Conservation (phyloP, 2,329 filamentous ascomycete genomes). For the Penicillium polonicum region DNA sequence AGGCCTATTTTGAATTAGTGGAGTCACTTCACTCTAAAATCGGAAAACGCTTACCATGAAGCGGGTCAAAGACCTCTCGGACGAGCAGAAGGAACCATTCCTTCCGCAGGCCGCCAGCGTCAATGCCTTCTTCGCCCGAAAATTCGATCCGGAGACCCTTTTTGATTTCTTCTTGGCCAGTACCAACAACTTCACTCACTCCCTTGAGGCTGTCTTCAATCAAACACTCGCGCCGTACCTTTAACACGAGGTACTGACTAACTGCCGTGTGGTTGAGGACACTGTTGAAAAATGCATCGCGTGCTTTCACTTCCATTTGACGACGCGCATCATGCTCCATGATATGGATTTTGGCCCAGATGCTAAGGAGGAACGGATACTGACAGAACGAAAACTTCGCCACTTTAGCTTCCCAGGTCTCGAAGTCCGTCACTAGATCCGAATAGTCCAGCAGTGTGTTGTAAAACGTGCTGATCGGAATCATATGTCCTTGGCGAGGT, state of each 20-base stretch:
- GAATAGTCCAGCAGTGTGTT: slow-evolving; percentile 80
- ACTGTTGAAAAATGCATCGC: slow-evolving; percentile 87
- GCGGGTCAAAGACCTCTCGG: slow-evolving; percentile 85
- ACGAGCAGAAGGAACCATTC: slow-evolving; percentile 92
- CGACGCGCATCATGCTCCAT: slow-evolving; percentile 82
- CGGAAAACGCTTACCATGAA: slow-evolving; percentile 65
- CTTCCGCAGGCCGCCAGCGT: slow-evolving; percentile 84
- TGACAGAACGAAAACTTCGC: slow-evolving; percentile 85
- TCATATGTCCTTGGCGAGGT: slow-evolving; percentile 60
- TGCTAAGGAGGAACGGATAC: slow-evolving; percentile 86
- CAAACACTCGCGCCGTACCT: slow-evolving; percentile 77
- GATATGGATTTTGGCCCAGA: slow-evolving; percentile 89
- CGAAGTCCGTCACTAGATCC: slow-evolving; percentile 83
- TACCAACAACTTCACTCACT: slow-evolving; percentile 81
- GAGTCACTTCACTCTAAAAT: slow-evolving; percentile 1
- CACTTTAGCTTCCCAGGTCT: slow-evolving; percentile 75
- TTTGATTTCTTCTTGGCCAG: slow-evolving; percentile 80
- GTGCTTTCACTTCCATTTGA: slow-evolving; percentile 84
- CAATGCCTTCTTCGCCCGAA: slow-evolving; percentile 82
- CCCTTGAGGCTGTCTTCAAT: slow-evolving; percentile 83
- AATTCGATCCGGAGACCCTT: slow-evolving; percentile 86
- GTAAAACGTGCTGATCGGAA: slow-evolving; percentile 84
- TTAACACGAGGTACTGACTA: slow-evolving; percentile 74
- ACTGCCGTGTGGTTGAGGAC: slow-evolving; percentile 73
- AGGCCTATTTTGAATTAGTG: slow-evolving; percentile 58